Conservation (phyloP, 306 rosid genomes). For the Prunus dulcis region DNA sequence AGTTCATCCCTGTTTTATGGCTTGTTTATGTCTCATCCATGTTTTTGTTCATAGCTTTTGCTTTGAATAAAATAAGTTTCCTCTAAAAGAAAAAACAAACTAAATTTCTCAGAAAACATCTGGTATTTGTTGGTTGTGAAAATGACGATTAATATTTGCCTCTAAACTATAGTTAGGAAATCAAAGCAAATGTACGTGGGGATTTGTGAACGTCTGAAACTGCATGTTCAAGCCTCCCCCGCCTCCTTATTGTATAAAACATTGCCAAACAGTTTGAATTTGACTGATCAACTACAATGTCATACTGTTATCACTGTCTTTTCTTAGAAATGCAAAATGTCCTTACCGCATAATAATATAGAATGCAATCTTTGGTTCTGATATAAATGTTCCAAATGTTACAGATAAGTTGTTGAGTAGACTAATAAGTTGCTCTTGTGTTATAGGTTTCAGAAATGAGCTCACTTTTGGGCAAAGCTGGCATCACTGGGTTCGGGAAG, state of each 20-base stretch:
- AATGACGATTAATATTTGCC: neutral
- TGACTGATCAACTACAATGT: neutral
- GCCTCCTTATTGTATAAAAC: neutral
- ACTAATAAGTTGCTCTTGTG: neutral
- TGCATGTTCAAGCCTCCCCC: neutral
- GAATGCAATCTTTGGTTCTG: neutral
- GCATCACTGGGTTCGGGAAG: constrained; percentile 94
- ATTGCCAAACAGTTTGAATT: neutral
- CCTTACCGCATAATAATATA: constrained; percentile 21
- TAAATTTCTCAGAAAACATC: neutral
- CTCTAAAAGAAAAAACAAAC: too few relatives aligned
- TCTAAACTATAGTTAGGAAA: neutral
- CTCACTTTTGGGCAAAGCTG: constrained; percentile 89
- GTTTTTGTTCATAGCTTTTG: neutral
- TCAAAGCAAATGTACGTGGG: neutral
- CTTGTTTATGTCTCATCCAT: neutral
- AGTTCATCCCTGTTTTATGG: neutral
- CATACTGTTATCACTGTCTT: neutral
- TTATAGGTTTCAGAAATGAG: constrained; percentile 93
- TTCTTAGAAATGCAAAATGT: neutral
- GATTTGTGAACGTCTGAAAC: neutral
- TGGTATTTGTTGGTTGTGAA: neutral
- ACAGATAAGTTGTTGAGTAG: constrained; percentile 57
- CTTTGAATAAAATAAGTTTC: too few relatives aligned
- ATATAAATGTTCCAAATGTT: constrained; percentile 28